phyloP scores from a whole-genome alignment of 2,329 filamentous ascomycete species.

The Alternaria triticina region DNA sequence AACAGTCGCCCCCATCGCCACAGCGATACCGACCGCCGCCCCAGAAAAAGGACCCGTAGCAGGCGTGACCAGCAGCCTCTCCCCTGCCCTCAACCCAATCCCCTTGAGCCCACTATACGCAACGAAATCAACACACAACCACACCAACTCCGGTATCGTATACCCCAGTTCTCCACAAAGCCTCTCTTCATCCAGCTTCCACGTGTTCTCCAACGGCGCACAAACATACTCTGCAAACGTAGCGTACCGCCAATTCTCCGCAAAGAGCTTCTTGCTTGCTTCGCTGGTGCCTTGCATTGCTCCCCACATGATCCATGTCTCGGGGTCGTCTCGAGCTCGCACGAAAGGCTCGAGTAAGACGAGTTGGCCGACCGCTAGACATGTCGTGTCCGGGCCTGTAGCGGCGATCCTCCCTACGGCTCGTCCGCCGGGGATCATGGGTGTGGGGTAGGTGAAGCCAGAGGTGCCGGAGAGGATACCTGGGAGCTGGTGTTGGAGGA shows the following conservation, averaged over 20 bases:
- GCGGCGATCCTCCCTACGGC: conserved; percentile 35
- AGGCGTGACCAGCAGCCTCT: conserved; percentile 2
- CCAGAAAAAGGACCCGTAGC: conserved; percentile 5
- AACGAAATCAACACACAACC: not conserved
- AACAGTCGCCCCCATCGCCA: not conserved
- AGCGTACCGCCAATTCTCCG: conserved; percentile 45
- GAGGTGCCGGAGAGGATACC: conserved; percentile 12
- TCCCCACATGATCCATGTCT: conserved; percentile 32
- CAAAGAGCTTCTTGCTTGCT: conserved; percentile 27
- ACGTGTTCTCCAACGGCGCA: conserved; percentile 47
- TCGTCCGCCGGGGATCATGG: conserved; percentile 4
- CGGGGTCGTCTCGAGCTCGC: conserved; percentile 46
- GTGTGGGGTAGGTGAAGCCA: conserved; percentile 7
- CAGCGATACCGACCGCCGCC: not conserved
- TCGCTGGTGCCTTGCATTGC: conserved; percentile 34
- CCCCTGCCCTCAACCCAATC: conserved; percentile 2
- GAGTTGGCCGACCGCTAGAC: conserved; percentile 45
- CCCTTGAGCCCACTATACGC: not conserved
- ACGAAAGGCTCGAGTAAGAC: conserved; percentile 46
- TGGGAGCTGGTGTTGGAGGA: not conserved
- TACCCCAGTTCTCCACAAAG: conserved; percentile 39
- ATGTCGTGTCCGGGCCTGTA: conserved; percentile 24
- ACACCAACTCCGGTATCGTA: not conserved
- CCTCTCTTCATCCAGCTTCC: conserved; percentile 39
- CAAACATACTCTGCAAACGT: conserved; percentile 45